These are phyloP conservation scores for Phytophthora multivora DNA, from an alignment of 352 stramenopile species.

Conservation along the genomic window DNA sequence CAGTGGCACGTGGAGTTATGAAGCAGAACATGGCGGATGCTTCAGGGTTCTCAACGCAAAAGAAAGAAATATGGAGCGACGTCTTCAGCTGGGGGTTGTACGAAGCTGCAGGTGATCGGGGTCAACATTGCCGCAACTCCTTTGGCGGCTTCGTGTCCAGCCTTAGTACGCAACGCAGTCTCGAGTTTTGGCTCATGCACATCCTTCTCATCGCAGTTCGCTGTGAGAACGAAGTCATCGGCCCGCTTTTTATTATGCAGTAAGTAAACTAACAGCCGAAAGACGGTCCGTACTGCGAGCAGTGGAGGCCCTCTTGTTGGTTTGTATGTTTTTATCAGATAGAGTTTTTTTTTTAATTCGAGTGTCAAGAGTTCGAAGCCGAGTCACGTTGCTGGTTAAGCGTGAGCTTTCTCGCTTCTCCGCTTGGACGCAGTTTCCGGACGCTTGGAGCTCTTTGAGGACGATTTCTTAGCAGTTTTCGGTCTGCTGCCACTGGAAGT, in stretches of 20 bases:
- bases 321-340: constrained; percentile 2
- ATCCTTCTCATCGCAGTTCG: constrained; percentile 69
- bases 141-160: constrained; percentile 66
- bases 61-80: constrained; percentile 53
- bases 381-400: background rate
- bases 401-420: constrained; percentile 49
- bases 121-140: constrained; percentile 59
- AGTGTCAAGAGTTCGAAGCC: too few species aligned
- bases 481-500: constrained; percentile 34
- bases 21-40: constrained; percentile 2
- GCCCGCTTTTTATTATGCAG: constrained; percentile 55
- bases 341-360: background rate
- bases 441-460: constrained; percentile 55
- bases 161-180: constrained; percentile 40
- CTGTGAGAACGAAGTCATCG: constrained; percentile 66
- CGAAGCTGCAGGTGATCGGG: constrained; percentile 37
- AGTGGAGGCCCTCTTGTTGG: constrained; percentile 24
- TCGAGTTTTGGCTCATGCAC: constrained; percentile 76
- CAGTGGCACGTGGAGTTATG: constrained; percentile 27
- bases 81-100: constrained; percentile 76
- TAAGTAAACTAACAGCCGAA: constrained; percentile 21
- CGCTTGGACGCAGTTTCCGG: constrained; percentile 64
- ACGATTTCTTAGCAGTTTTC: constrained; percentile 67
- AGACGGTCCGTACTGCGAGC: too few species aligned
- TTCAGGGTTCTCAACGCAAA: constrained; percentile 28